Conservation (phyloP, 2,329 filamentous ascomycete species). For the Monilinia fructigena region DNA sequence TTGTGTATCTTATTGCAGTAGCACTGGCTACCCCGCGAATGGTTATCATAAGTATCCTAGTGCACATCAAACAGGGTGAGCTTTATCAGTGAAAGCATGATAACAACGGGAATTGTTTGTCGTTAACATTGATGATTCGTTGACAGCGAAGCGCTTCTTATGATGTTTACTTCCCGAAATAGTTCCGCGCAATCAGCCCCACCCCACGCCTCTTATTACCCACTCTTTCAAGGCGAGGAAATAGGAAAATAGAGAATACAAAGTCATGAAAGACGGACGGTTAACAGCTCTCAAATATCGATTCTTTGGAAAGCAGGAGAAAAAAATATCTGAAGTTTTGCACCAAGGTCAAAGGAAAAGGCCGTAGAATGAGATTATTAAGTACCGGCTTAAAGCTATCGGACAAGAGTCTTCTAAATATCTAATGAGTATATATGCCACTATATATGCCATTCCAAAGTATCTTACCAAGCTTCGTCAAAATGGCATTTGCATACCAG, state of each 20-base stretch:
- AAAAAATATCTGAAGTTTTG: not conserved
- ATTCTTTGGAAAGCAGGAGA: not conserved
- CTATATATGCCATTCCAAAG: not conserved
- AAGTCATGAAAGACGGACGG: not conserved
- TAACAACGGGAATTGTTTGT: constrained; percentile 5
- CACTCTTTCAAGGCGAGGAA: not conserved
- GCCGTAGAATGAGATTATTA: not conserved
- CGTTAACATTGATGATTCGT: not conserved
- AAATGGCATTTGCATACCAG: not conserved
- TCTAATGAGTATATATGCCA: not conserved
- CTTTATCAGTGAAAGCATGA: constrained; percentile 7
- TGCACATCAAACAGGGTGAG: not conserved
- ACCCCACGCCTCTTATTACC: too few species aligned
- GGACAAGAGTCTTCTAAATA: not conserved
- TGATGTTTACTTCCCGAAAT: not conserved
- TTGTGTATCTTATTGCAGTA: not conserved
- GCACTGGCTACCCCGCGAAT: not conserved
- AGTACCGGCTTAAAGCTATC: not conserved
- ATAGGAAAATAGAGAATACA: too few species aligned
- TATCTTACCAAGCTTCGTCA: too few species aligned
- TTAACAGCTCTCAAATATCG: not conserved
- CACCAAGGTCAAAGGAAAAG: not conserved
- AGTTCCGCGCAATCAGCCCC: too few species aligned
- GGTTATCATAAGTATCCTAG: not conserved
- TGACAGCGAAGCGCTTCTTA: not conserved